Evolutionary conservation across 2,329 filamentous ascomycete genomes (phyloP), one percentile per base, ranked within the genome.

Genomic region (Cercospora sp.): DNA sequence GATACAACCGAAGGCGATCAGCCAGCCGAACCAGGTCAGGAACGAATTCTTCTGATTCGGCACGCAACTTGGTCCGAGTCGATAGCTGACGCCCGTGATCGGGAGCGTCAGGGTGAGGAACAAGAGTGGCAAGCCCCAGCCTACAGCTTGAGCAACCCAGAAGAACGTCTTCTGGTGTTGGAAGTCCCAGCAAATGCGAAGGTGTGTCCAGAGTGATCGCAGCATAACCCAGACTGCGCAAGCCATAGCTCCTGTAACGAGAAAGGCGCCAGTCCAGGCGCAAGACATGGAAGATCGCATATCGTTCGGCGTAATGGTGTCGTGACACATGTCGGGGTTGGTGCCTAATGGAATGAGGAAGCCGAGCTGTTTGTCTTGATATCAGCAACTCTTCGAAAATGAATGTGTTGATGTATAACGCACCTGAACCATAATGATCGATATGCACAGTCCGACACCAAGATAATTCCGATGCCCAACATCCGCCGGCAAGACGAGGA

Each of bases 401-500:
- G 94, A 0, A 93, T 2, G 3, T 51, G 16, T 31, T 5, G 33
- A 5, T 23, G 13, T 6, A 9, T 6, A 94, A 70, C 87, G 95
- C 90, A 66, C 93, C 83, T 63, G 90, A 78, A 60, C 92, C 87
- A 5, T 86, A 88, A 61, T 89, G 55, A 96, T 84, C 75, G 91
- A 92, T 70, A 96, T 89, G 77, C 89, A 94, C 45, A 97, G 83
- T 74, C 96, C 96, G 77, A 97, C 92, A 45, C 93, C 87, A 75
- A 91, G 89, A 10, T 92, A 96, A 73, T 93, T 90, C 26, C 91
- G 87, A 0, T 91, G 91, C 73, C 90, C 88, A 60, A 90, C 80
- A 58, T 93, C 85, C 65, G 91, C 88, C 12, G 93, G 92, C 26
- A 97, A 83, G 18, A 90, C 84, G 8, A 87, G 83, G 84, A 92